phyloP scores from a whole-genome alignment of 192 early-diverging fungal genomes.

The Rhizophagus prolifer region DNA sequence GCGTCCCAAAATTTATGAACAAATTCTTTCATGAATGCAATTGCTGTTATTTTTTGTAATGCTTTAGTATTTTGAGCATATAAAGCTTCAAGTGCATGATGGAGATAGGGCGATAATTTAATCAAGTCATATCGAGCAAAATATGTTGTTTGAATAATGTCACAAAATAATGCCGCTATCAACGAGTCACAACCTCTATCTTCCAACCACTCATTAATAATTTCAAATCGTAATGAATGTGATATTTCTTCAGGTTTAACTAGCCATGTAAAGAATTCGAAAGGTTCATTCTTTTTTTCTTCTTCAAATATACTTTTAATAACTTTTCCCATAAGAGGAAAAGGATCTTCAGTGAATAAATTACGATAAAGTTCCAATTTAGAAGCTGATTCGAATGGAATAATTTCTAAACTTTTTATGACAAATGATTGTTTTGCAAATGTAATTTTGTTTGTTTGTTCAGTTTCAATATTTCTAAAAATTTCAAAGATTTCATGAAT shows the following conservation, averaged over 20 bases:
- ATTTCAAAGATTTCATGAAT: constrained; percentile 1
- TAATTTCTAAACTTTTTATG: constrained; percentile 15
- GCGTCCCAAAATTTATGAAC: background rate
- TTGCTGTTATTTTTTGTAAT: constrained; percentile 24
- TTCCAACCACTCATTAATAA: constrained; percentile 19
- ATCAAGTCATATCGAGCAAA: background rate
- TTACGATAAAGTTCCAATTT: constrained; percentile 14
- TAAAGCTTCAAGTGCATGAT: background rate
- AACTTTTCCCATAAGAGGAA: constrained; percentile 24
- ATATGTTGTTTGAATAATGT: constrained; percentile 27
- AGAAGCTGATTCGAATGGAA: constrained; percentile 15
- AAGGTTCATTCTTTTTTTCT: constrained; percentile 4
- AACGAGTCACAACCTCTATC: background rate
- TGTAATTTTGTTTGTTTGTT: background rate
- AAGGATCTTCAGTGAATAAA: constrained; percentile 20
- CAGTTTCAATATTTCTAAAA: background rate
- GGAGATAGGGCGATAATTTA: background rate
- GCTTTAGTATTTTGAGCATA: too few relatives aligned
- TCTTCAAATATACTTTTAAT: constrained; percentile 13
- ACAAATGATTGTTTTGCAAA: constrained; percentile 7
- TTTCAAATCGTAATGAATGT: background rate
- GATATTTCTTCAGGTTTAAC: background rate
- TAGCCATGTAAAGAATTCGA: constrained; percentile 4
- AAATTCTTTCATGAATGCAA: constrained; percentile 31
- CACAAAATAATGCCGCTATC: constrained; percentile 27